Percentiles rank a stretch among this genome's conserved stretches.
Conservation (phyloP, 163 green algal genomes). For the Prototheca cutis region DNA sequence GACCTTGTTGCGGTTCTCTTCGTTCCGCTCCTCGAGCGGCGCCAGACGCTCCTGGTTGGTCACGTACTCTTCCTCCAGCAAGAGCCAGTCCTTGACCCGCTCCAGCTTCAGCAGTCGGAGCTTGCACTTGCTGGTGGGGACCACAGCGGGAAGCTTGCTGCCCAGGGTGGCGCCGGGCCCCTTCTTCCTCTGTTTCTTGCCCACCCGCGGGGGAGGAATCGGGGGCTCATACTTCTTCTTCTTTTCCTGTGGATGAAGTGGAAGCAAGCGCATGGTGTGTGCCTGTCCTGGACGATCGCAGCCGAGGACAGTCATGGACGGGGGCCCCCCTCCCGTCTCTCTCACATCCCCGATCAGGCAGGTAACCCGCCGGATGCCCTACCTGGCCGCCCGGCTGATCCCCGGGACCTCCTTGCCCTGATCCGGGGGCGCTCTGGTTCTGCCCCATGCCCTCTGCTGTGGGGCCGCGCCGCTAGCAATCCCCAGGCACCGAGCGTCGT, state of each 20-base stretch:
- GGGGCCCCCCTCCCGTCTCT: no score
- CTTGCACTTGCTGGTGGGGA: slow-evolving; percentile 89
- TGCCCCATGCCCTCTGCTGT: not conserved
- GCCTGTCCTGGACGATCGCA: not conserved
- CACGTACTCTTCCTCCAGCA: slow-evolving; percentile 99
- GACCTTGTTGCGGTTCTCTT: slow-evolving; percentile 89
- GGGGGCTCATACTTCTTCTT: slow-evolving; percentile 98
- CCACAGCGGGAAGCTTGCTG: slow-evolving; percentile 64
- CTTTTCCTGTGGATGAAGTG: slow-evolving; percentile 58
- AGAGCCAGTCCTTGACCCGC: slow-evolving; percentile 80
- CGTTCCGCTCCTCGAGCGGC: slow-evolving; percentile 85
- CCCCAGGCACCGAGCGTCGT: no score
- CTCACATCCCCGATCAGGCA: no score
- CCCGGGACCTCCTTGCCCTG: not conserved
- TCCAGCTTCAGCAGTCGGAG: slow-evolving; percentile 81
- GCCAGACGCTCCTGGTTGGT: slow-evolving; percentile 85
- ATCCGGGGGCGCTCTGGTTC: not conserved
- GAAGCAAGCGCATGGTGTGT: not conserved
- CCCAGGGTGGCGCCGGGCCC: slow-evolving; percentile 54
- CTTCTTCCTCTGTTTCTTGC: slow-evolving; percentile 79
- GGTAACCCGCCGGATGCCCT: no score
- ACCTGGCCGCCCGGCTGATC: not conserved
- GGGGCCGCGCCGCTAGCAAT: no score
- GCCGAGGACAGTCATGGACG: not conserved
- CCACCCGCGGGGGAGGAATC: slow-evolving; percentile 81